Evolutionary conservation across 139 green algal species (phyloP).

Genomic region (Tetradesmus obliquus): DNA sequence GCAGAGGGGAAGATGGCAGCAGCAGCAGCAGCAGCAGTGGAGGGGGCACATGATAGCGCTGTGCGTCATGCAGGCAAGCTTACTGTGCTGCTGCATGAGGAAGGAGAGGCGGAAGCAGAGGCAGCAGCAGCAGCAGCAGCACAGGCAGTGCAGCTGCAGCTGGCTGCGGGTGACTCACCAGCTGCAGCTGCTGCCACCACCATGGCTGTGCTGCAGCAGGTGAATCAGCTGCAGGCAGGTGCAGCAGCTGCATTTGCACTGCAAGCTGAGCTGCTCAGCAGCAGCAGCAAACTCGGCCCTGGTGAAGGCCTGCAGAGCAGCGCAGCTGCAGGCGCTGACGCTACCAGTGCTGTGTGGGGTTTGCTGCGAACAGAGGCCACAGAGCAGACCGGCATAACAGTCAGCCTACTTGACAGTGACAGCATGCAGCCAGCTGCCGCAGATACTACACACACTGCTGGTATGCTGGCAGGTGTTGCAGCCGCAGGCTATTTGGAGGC

Average conservation of each 20-base stretch:
- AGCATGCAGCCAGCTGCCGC: background rate
- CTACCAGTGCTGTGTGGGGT: conserved; percentile 40
- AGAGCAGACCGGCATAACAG: conserved; percentile 34
- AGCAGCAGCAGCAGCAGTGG: background rate
- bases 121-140: background rate
- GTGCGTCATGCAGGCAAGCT: conserved; percentile 18
- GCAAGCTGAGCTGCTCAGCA: background rate
- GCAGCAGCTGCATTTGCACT: background rate
- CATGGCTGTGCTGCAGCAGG: conserved; percentile 19
- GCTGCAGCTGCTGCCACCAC: conserved; percentile 13
- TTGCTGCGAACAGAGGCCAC: conserved; percentile 57
- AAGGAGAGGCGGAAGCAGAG: background rate
- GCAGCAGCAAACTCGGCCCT: conserved; percentile 6
- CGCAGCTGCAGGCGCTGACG: background rate
- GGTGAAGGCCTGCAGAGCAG: background rate
- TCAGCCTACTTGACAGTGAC: background rate
- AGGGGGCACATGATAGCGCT: background rate
- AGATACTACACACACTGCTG: background rate
- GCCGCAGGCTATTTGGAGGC: background rate
- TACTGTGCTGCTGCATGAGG: conserved; percentile 9
- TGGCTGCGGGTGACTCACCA: background rate
- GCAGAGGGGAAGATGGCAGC: background rate
- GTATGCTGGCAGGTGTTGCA: too few species aligned
- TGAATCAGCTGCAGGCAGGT: background rate
- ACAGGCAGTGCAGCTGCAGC: background rate